A percentile compares a stretch with the other conserved stretches of the same genome.
Conservation (phyloP, 164 flowering plant species). For the Vitis rupestris region DNA sequence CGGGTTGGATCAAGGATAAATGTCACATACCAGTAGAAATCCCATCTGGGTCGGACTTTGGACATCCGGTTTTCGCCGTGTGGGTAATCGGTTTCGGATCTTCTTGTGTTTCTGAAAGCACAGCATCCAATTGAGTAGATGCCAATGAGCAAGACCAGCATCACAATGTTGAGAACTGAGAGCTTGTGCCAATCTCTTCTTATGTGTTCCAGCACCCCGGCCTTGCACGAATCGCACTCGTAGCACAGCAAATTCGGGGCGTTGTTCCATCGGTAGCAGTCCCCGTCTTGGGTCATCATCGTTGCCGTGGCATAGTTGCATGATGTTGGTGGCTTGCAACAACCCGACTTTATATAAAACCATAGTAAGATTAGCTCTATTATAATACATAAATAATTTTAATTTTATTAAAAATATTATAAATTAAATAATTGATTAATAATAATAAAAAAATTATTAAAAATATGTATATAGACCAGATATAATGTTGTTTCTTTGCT, state of each 20-base stretch:
- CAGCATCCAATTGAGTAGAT: constrained; percentile 84
- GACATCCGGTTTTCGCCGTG: constrained; percentile 73
- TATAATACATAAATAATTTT: too few relatives aligned
- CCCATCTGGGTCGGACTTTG: constrained; percentile 91
- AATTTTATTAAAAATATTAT: too few relatives aligned
- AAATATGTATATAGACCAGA: too few relatives aligned
- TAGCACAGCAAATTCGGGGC: constrained; percentile 65
- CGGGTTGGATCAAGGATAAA: not conserved
- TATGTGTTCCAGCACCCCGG: constrained; percentile 77
- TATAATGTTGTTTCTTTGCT: too few relatives aligned
- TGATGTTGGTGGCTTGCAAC: constrained; percentile 93
- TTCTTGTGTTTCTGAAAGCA: constrained; percentile 66
- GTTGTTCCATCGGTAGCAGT: constrained; percentile 87
- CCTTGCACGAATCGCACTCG: constrained; percentile 96
- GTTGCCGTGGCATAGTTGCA: constrained; percentile 56
- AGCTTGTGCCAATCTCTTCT: constrained; percentile 80
- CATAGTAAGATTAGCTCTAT: too few relatives aligned
- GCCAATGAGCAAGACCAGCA: constrained; percentile 71
- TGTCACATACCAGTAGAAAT: constrained; percentile 65
- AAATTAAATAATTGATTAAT: too few relatives aligned
- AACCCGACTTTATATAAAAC: constrained; percentile 56
- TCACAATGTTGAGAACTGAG: constrained; percentile 67
- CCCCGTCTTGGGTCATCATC: constrained; percentile 53
- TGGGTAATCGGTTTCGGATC: constrained; percentile 68
- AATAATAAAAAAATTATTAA: too few relatives aligned